phyloP scores from a whole-genome alignment of 495 filamentous ascomycete genomes.

The Ramalina peruviana region DNA sequence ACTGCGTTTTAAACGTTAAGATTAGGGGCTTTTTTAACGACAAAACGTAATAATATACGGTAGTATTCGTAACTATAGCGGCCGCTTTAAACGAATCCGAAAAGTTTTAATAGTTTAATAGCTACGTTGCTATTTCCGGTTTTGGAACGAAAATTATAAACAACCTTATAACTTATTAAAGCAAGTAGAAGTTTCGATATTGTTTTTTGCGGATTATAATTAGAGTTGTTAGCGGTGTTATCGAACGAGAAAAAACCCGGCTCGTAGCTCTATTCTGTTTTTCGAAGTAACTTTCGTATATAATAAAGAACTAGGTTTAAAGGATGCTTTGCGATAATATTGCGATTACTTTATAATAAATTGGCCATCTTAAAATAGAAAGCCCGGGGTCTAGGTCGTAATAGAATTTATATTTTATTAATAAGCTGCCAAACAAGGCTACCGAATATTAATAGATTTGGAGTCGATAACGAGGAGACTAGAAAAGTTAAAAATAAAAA shows the following conservation, averaged over 20 bases:
- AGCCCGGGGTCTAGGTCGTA: conserved; percentile 1
- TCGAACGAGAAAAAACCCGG: conserved; percentile 2
- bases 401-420: conserved; percentile 6
- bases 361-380: conserved; percentile 6
- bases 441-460: not conserved
- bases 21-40: conserved; percentile 12
- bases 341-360: conserved; percentile 6
- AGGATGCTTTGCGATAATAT: conserved; percentile 12
- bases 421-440: conserved; percentile 6
- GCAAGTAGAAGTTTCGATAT: conserved; percentile 1
- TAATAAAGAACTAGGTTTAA: conserved; percentile 6
- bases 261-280: conserved; percentile 8
- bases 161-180: conserved; percentile 12
- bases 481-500: conserved; percentile 15
- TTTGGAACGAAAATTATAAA: conserved; percentile 10
- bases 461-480: conserved; percentile 12
- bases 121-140: conserved; percentile 6
- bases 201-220: conserved; percentile 2
- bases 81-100: conserved; percentile 1
- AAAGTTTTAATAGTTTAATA: conserved; percentile 9
- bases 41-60: conserved; percentile 4
- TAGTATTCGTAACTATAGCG: conserved; percentile 11
- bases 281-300: conserved; percentile 10
- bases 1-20: conserved; percentile 13
- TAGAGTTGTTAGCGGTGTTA: not conserved